Percentiles rank a stretch among this genome's conserved stretches.
These are phyloP conservation scores for Fusarium domesticum DNA, from an alignment of 2,329 filamentous ascomycete genomes.

Conservation along the genomic window DNA sequence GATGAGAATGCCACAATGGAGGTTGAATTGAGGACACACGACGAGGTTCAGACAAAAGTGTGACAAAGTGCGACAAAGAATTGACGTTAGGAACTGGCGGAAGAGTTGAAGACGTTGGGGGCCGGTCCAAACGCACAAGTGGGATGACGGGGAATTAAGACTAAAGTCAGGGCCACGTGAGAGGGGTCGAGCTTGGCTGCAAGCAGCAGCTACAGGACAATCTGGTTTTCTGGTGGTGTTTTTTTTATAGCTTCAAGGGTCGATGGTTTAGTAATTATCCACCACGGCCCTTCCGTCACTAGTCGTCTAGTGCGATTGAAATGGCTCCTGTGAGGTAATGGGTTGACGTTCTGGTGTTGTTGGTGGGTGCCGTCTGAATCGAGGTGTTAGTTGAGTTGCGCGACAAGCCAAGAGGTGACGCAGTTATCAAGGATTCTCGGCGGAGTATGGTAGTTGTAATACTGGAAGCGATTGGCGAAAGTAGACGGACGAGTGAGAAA, in stretches of 20 bases:
- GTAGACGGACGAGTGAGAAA: neutral
- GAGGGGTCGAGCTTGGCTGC: constrained; percentile 26
- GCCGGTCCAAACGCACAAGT: constrained; percentile 9
- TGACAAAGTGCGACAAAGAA: constrained; percentile 16
- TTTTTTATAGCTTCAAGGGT: neutral
- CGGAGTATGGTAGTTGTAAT: neutral
- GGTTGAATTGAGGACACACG: constrained; percentile 3
- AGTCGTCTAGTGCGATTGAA: constrained; percentile 1
- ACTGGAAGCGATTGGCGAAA: constrained; percentile 2
- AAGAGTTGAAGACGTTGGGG: constrained; percentile 10
- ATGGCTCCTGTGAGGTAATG: neutral
- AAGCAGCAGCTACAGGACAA: constrained; percentile 16
- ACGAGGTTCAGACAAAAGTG: constrained; percentile 15
- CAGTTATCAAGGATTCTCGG: constrained; percentile 7
- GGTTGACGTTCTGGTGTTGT: neutral
- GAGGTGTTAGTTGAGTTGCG: constrained; percentile 12
- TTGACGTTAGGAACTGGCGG: constrained; percentile 10
- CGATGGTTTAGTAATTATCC: constrained; percentile 6
- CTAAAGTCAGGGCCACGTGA: constrained; percentile 27
- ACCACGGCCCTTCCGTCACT: constrained; percentile 5
- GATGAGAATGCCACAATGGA: neutral
- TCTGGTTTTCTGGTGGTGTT: constrained; percentile 4
- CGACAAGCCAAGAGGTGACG: constrained; percentile 13
- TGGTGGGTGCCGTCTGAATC: neutral
- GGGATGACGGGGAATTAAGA: constrained; percentile 23